Evolutionary conservation across 2,329 filamentous ascomycete species (phyloP).

Genomic region (Verticillium nonalfalfae): DNA sequence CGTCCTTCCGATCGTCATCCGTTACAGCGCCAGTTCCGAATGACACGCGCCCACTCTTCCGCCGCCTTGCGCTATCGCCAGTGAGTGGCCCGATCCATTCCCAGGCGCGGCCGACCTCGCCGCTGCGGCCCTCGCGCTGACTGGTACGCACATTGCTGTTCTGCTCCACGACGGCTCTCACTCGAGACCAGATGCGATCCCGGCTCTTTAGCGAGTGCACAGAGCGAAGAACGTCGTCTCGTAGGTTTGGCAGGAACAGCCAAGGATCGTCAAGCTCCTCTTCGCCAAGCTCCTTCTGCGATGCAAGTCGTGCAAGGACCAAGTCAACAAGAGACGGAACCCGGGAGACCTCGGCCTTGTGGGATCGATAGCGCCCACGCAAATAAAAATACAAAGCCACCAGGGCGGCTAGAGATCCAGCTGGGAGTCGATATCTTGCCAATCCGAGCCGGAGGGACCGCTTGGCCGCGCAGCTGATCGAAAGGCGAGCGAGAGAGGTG

Average conservation of each 20-base stretch:
- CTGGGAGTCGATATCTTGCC: conserved; percentile 81
- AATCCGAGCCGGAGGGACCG: conserved; percentile 72
- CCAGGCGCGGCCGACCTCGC: conserved; percentile 61
- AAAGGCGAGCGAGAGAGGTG: conserved; percentile 85
- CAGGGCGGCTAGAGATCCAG: conserved; percentile 58
- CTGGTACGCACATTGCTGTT: conserved; percentile 84
- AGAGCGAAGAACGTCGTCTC: conserved; percentile 82
- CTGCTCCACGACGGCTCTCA: conserved; percentile 79
- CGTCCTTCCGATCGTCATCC: conserved; percentile 20
- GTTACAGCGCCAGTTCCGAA: conserved; percentile 30
- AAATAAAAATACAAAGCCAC: conserved; percentile 52
- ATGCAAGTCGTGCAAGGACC: conserved; percentile 77
- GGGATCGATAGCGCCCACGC: conserved; percentile 55
- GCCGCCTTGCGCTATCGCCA: conserved; percentile 35
- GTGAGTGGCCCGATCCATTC: conserved; percentile 61
- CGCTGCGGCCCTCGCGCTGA: conserved; percentile 61
- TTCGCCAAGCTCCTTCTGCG: conserved; percentile 76
- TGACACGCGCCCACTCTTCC: conserved; percentile 47
- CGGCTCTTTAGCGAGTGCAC: conserved; percentile 72
- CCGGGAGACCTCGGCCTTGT: conserved; percentile 59
- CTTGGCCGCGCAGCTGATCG: conserved; percentile 75
- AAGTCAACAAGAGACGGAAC: conserved; percentile 79
- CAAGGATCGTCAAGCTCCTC: conserved; percentile 64
- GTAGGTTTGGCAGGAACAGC: conserved; percentile 79
- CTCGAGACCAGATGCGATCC: conserved; percentile 77